A percentile compares a stretch with the other conserved stretches of the same genome.
phyloP scores from a whole-genome alignment of 208 protist species.

The Phytomonas francai region DNA sequence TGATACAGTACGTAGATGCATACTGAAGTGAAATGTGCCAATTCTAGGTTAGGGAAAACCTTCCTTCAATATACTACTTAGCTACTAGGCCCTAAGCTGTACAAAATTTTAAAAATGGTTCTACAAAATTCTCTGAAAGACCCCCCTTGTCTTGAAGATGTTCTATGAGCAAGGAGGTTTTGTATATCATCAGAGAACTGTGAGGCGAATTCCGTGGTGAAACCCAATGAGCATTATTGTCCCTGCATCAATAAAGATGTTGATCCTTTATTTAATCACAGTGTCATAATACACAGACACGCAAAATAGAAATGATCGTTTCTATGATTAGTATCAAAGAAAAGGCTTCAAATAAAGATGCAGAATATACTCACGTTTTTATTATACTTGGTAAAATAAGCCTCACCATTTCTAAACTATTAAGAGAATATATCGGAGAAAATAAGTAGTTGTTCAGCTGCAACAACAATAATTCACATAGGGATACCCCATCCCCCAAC shows the following conservation, averaged over 20 bases:
- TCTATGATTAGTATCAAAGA: neutral
- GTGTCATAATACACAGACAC: neutral
- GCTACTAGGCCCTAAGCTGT: neutral
- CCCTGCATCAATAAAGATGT: neutral
- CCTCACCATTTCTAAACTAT: neutral
- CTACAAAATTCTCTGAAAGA: neutral
- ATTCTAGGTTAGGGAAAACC: neutral
- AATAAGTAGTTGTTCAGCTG: neutral
- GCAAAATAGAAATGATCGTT: neutral
- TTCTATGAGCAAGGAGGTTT: neutral
- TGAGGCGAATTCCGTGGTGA: neutral
- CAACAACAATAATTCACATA: neutral
- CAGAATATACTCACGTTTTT: neutral
- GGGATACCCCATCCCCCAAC: too few relatives aligned
- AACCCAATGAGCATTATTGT: neutral
- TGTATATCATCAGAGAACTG: neutral
- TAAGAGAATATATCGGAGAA: neutral
- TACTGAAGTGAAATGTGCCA: neutral
- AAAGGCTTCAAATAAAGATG: neutral
- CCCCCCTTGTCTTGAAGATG: neutral
- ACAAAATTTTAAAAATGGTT: neutral
- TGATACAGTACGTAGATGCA: neutral
- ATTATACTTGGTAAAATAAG: neutral
- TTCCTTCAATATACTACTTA: neutral
- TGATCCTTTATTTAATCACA: neutral